Base-by-base conservation (phyloP, 176 grass and related monocot species). In the Eremochloa ophiuroides region DNA sequence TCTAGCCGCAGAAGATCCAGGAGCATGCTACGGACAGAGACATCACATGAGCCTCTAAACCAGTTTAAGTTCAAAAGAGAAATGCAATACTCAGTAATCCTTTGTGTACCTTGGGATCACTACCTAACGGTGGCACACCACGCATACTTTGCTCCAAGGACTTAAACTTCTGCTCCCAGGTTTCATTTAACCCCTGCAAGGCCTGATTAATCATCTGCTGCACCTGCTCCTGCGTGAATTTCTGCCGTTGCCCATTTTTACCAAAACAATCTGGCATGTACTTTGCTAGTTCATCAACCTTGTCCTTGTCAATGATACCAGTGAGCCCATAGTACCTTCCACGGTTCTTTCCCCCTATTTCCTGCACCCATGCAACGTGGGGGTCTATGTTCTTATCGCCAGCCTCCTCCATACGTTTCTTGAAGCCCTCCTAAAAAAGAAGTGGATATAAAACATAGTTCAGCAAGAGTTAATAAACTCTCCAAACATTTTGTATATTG, bases 101-200 rank as follows among this genome's bases (percentile, higher is more conserved):
- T 78, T 31, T 3, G 20, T 13, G 14, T 85, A 85, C 75, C 83
- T 85, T 31, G 10, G 30, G 53, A 71, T 71, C 66, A 71, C 47
- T 65, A 85, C 39, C 75, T 50, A 40, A 39, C 56, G 41, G 70
- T 31, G 56, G 66, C 17, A 10, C 67, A 30, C 53, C 55, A 16
- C 39, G 30, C 22, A 85, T 16, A 63, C 39, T 79, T 73, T 79
- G 30, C 56, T 85, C 83, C 75, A 85, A 48, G 31, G 83, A 85
- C 5, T 85, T 62, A 50, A 85, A 85, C 75, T 79, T 85, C 23
- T 79, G 47, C 83, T 85, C 83, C 83, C 83, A 85, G 33, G 83
- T 73, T 64, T 85, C 53, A 64, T 79, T 85, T 64, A 85, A 64
- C 66, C 80, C 68, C 60, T 62, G 80, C 68, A 82, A 28, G 18